Evolutionary conservation across 495 filamentous ascomycete genomes (phyloP), one percentile per base, ranked within the genome.

Genomic region (Bombardia bombarda): DNA sequence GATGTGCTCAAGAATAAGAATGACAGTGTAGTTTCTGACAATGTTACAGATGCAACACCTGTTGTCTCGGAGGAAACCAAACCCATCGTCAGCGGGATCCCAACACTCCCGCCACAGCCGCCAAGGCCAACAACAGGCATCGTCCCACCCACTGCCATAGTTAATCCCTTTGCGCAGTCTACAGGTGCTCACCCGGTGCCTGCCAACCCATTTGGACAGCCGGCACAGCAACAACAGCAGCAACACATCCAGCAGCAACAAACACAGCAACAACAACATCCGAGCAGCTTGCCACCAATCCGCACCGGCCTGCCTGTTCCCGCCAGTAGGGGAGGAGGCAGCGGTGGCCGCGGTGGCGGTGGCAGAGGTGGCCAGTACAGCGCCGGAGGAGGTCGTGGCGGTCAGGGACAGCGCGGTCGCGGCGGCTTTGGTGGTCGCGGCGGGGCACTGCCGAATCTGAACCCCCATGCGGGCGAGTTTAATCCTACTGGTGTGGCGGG

Each of bases 191-290:
- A 2, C 2, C 37, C 30, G 16, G 14, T 40, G 32, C 14, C 30
- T 18, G 26, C 44, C 28, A 58, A 61, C 32, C 55, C 52, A 9
- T 60, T 60, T 20, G 51, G 54, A 4, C 45, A 42, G 8, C 51
- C 54, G 2, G 23, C 42, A 13, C 45, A 46, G 32, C 39, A 20
- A 40, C 42, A 24, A 28, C 42, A 14, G 33, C 42, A 36, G 18
- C 19, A 16, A 13, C 54, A 53, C 14, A 35, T 25, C 20, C 50
- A 50, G 23, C 25, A 10, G 7, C 48, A 51, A 17, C n/a, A n/a
- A n/a, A n/a, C n/a, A n/a, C n/a, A n/a, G n/a, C n/a, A n/a, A n/a
- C n/a, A n/a, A n/a, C n/a, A n/a, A n/a, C n/a, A n/a, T n/a, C n/a
- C n/a, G n/a, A n/a, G n/a, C n/a, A 44, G 32, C 3, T 40, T 46